Conservation (phyloP, 305 asterid genomes). For the Fraxinus xanthoxyloides region DNA sequence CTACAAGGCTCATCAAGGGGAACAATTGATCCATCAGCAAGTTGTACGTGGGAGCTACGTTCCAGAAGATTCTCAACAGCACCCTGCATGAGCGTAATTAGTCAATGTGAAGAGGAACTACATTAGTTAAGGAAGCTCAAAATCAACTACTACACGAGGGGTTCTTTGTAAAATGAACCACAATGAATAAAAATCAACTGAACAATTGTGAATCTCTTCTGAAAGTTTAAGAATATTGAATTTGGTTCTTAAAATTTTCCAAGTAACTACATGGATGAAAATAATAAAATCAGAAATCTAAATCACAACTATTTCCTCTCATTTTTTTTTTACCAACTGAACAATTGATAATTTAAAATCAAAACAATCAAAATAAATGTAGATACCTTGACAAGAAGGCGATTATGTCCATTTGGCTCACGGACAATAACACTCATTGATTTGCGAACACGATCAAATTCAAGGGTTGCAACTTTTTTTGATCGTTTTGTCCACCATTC, state of each 20-base stretch:
- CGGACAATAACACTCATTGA: conserved; percentile 86
- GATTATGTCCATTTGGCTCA: conserved; percentile 56
- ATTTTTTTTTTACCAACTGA: not conserved
- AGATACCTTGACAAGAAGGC: conserved; percentile 88
- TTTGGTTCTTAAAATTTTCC: not conserved
- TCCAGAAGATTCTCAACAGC: conserved; percentile 91
- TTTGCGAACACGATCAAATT: conserved; percentile 86
- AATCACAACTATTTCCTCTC: not conserved
- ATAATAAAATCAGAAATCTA: not conserved
- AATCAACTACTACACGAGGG: not conserved
- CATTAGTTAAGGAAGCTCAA: not conserved
- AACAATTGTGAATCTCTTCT: not conserved
- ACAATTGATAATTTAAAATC: not conserved
- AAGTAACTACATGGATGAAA: not conserved
- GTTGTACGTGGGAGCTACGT: conserved; percentile 65
- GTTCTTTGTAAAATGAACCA: not conserved
- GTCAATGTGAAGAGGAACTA: not conserved
- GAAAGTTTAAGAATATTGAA: conserved; percentile 6
- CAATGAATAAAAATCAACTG: not conserved
- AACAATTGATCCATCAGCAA: conserved; percentile 63
- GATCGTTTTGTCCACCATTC: conserved; percentile 84
- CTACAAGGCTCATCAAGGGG: conserved; percentile 66
- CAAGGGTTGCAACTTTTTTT: conserved; percentile 70
- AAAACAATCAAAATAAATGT: not conserved
- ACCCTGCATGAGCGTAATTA: conserved; percentile 49